Evolutionary conservation across 148 eudicot genomes (phyloP).

Genomic region (Silene uniflora): DNA sequence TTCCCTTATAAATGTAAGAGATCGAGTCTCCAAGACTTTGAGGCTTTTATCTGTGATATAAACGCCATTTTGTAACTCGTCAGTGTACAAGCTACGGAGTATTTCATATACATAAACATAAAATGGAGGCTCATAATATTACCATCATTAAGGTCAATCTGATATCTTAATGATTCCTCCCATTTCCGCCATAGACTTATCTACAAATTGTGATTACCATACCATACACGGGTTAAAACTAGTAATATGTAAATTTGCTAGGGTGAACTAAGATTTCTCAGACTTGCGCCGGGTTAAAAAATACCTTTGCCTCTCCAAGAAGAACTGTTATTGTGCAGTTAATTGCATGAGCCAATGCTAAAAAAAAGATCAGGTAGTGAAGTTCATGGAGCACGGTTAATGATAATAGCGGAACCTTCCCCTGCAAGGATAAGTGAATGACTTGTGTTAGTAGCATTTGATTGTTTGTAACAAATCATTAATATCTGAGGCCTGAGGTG

Average conservation of each 20-base stretch:
- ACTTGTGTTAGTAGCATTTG: not conserved
- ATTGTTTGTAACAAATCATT: not conserved
- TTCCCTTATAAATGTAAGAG: slow-evolving; percentile 24
- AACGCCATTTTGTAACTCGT: not conserved
- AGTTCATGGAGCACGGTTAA: slow-evolving; percentile 27
- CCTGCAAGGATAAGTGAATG: slow-evolving; percentile 13
- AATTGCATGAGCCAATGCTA: slow-evolving; percentile 28
- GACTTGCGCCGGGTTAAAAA: not conserved
- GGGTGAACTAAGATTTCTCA: no score
- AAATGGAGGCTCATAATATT: not conserved
- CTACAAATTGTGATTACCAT: slow-evolving; percentile 16
- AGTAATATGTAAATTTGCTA: not conserved
- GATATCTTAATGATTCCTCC: slow-evolving; percentile 20
- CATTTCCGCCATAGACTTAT: slow-evolving; percentile 32
- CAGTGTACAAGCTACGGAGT: no score
- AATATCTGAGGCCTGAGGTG: no score
- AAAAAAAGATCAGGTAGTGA: slow-evolving; percentile 29
- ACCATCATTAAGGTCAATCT: not conserved
- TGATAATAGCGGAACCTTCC: slow-evolving; percentile 20
- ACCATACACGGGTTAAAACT: not conserved
- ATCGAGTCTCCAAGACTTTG: slow-evolving; percentile 13
- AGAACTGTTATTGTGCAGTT: slow-evolving; percentile 28
- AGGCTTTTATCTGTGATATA: slow-evolving; percentile 7
- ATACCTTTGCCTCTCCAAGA: slow-evolving; percentile 27
- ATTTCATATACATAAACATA: not conserved